Conservation (phyloP, 768 basidiomycete species). For the Aureoboletus auriporus region DNA sequence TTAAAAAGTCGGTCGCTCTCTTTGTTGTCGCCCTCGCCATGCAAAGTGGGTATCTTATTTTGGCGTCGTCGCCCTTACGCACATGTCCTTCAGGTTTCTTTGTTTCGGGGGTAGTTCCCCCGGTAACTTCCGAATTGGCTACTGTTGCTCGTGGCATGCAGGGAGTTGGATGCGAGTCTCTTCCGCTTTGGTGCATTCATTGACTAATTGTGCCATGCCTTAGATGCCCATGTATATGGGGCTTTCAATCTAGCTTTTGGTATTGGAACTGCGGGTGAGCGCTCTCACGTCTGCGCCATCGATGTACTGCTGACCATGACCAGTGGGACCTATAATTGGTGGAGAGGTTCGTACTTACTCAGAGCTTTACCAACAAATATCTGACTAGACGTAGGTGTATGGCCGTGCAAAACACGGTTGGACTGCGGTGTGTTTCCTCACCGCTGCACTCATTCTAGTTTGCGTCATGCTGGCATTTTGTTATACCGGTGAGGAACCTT, state of each 20-base stretch:
- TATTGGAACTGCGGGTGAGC: conserved; percentile 56
- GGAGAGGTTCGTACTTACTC: conserved; percentile 48
- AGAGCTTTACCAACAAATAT: neutral
- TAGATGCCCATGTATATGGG: conserved; percentile 73
- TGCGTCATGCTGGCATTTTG: conserved; percentile 38
- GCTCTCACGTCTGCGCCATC: neutral
- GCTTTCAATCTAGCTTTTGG: conserved; percentile 73
- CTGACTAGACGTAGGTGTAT: conserved; percentile 46
- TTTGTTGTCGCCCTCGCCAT: conserved; percentile 41
- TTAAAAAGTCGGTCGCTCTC: conserved; percentile 48
- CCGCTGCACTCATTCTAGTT: conserved; percentile 38
- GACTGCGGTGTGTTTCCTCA: conserved; percentile 52
- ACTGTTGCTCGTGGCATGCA: conserved; percentile 50
- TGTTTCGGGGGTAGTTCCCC: conserved; percentile 53
- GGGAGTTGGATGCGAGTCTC: conserved; percentile 62
- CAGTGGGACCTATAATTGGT: conserved; percentile 69
- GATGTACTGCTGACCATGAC: conserved; percentile 1
- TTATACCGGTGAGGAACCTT: conserved; percentile 48
- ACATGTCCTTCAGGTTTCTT: conserved; percentile 49
- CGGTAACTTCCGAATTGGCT: conserved; percentile 65
- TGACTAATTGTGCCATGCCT: neutral
- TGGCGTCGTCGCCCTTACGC: neutral
- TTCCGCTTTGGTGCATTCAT: neutral
- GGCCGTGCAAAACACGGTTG: conserved; percentile 54
- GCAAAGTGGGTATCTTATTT: conserved; percentile 41